Conservation (phyloP, 345 rosid genomes). For the Eucalyptus virginea region DNA sequence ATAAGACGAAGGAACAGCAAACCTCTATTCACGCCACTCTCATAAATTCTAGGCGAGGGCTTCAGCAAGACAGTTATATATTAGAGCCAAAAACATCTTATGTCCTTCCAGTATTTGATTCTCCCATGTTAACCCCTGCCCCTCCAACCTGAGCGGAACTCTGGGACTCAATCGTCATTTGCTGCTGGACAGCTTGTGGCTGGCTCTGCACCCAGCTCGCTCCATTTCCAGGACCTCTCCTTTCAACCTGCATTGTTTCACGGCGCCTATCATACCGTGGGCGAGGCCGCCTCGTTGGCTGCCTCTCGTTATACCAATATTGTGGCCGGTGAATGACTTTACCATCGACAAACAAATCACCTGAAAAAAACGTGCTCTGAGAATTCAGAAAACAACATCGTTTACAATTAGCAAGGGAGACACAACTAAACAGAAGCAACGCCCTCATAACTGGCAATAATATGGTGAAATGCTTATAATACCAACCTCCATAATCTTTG, state of each 20-base stretch:
- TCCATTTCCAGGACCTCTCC: constrained; percentile 32
- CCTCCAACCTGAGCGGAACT: neutral
- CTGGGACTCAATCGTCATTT: neutral
- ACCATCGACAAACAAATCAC: constrained; percentile 77
- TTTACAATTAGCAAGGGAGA: neutral
- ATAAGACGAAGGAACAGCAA: neutral
- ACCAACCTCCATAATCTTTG: constrained; percentile 94
- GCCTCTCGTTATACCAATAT: constrained; percentile 48
- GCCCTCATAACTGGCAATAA: neutral
- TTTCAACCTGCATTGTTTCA: constrained; percentile 67
- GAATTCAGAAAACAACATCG: neutral
- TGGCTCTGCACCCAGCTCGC: constrained; percentile 16
- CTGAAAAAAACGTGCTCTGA: constrained; percentile 16
- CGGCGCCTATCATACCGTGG: constrained; percentile 66
- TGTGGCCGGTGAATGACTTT: constrained; percentile 88
- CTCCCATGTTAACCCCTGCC: neutral
- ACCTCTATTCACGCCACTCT: neutral
- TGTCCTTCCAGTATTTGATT: neutral
- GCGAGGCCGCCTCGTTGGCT: constrained; percentile 46
- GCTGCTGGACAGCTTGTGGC: constrained; percentile 6
- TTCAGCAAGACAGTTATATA: neutral
- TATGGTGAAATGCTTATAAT: neutral
- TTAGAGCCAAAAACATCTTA: neutral
- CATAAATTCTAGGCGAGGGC: neutral
- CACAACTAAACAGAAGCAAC: neutral